These are phyloP conservation scores for Manihot esculenta DNA, from an alignment of 441 rosid genomes.

Conservation along the genomic window DNA sequence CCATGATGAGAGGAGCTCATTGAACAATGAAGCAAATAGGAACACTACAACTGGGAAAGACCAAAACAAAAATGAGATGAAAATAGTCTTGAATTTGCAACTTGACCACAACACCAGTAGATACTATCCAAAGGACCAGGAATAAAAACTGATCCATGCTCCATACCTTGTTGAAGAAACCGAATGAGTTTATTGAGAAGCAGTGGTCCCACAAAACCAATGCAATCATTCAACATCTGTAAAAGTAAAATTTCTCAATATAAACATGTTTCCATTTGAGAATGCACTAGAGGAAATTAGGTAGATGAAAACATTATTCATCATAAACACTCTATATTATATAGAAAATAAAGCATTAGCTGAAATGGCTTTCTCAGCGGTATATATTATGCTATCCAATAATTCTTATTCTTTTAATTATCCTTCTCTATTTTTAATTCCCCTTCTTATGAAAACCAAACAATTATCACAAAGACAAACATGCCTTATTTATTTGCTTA, in stretches of 20 bases:
- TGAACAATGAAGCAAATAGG: neutral
- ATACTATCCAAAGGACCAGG: conserved; percentile 4
- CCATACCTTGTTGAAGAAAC: conserved; percentile 78
- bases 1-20: neutral
- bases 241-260: conserved; percentile 18
- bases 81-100: neutral
- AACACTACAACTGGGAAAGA: too few species aligned
- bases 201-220: conserved; percentile 85
- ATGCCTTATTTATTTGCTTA: neutral
- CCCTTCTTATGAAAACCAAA: neutral
- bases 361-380: neutral
- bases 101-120: neutral
- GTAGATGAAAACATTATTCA: neutral
- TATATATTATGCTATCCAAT: conserved; percentile 3
- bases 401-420: neutral
- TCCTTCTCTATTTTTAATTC: neutral
- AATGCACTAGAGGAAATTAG: neutral
- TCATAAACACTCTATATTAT: neutral
- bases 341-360: neutral
- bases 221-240: conserved; percentile 80
- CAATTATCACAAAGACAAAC: neutral
- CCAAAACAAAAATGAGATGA: neutral
- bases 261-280: neutral
- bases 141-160: conserved; percentile 16
- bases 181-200: conserved; percentile 83